Evolutionary conservation across 257 asterid species (phyloP), one percentile per base, ranked within the genome.

Genomic region (Lantana camara): DNA sequence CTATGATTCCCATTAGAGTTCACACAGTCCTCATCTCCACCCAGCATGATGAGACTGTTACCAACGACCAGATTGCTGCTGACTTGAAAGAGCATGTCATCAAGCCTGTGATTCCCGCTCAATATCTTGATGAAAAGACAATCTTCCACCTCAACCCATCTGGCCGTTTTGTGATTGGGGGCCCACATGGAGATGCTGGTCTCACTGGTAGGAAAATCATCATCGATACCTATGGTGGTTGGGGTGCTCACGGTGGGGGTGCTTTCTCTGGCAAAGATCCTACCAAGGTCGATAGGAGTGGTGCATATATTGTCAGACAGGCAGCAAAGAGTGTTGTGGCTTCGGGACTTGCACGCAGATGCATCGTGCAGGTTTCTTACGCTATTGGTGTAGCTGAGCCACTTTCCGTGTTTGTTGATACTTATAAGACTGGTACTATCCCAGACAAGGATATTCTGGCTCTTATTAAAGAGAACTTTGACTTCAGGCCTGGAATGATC

Each of bases 401-500:
- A 24, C 81, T 83, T 0, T 83, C 95, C 0, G 88, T 86, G 55
- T 81, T 83, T 57, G 90, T 83, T 44, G 90, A 86, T 57, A 78
- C 88, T 11, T 83, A 77, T 76, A 77, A 79, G 80, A 85, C 94
- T 0, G 88, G 94, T 0, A 85, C 62, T 75, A 77, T 83, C 50
- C 77, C 94, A 2, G 90, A 85, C 73, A 75, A 83, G 71, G 94
- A 85, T 53, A 83, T 85, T 20, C 70, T 86, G 68, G 74, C 5
- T 5, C 81, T 83, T 45, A 80, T 86, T 38, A 79, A 86, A 80
- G 83, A 86, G 79, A 81, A 59, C 52, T 86, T 83, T 12, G 95
- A 86, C 74, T 86, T 83, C 55, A 81, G 95, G 86, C 95, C 95
- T 0, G 95, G 95, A 35, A 86, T 83, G 95, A 83, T 86, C n/a